Base-by-base conservation (phyloP, 2,329 filamentous ascomycete species). In the Onygenales sp. region DNA sequence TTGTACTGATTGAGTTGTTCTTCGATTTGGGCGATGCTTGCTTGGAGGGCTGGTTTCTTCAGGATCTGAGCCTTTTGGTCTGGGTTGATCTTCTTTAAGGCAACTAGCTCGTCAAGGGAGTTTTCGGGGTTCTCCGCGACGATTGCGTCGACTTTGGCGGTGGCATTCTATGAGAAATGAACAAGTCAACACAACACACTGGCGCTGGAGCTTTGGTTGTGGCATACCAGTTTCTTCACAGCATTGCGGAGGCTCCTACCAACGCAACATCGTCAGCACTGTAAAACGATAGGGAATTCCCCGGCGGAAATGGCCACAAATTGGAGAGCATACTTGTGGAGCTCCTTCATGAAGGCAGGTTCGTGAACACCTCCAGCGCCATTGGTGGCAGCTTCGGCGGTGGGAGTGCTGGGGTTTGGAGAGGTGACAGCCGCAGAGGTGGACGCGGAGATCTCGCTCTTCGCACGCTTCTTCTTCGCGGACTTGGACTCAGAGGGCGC, bases 221-320 rank as follows among this genome's bases (percentile, higher is more conserved):
- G 54, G 46, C 87, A 75, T 74, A 95, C 89, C 64, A 97, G 84
- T 75, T 96, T 96, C 81, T 96, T 97, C 77, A 84, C 87, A 65
- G 93, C 76, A 71, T 93, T 95, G 66, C 92, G 90, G 63, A 96
- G 87, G 71, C 83, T 89, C 79, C 90, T 95, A 56, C 44, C 39
- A 42, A 39, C n/a, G 14, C 36, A 14, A 1, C 8, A 44, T 45
- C 46, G 32, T 42, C 32, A 17, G 55, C 61, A 56, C 63, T 59
- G 45, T 43, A 54, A 45, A 21, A 52, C 45, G 7, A 52, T 46
- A 41, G 38, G 6, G 46, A 31, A 53, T 27, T 48, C n/a, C 17
- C 38, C n/a, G 8, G 8, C 35, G 38, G 52, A 33, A 32, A 43
- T 1, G 35, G 43, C 36, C 33, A 56, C 33, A 38, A 51, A 11